A percentile compares a stretch with the other conserved stretches of the same genome.
Conservation (phyloP, 2,329 filamentous ascomycete species). For the Cladorrhinum sp. region DNA sequence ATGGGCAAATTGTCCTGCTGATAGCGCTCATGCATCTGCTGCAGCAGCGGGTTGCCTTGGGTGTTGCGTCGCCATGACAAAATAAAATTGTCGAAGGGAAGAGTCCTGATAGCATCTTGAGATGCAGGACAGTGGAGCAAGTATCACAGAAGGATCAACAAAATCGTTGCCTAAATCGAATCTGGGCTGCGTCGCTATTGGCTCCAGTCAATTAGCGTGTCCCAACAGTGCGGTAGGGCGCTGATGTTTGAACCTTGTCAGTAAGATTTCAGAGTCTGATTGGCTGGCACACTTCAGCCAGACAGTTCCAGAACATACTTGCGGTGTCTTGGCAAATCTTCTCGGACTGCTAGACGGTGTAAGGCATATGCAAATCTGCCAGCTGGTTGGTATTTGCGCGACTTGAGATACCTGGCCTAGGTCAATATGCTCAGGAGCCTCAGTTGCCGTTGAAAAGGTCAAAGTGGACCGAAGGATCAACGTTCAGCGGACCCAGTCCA, state of each 20-base stretch:
- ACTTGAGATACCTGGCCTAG: not conserved
- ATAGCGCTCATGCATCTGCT: too few relatives aligned
- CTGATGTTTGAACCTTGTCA: not conserved
- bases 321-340: not conserved
- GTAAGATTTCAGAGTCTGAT: not conserved
- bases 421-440: not conserved
- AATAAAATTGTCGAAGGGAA: not conserved
- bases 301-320: not conserved
- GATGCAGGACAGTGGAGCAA: not conserved
- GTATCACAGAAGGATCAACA: not conserved
- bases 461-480: not conserved
- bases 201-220: not conserved
- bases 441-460: not conserved
- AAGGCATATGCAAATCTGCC: too few relatives aligned
- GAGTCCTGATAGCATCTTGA: not conserved
- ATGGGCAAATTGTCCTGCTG: not conserved
- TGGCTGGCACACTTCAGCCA: not conserved
- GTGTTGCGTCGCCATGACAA: not conserved
- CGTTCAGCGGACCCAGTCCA: not conserved
- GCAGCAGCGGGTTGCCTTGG: not conserved
- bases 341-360: not conserved
- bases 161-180: not conserved
- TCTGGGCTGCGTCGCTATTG: not conserved
- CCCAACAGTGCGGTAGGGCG: slow-evolving; percentile 6
- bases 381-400: too few relatives aligned